These are phyloP conservation scores for Anthracocystis walkeri DNA, from an alignment of 1,284 basidiomycete species.

Conservation along the genomic window DNA sequence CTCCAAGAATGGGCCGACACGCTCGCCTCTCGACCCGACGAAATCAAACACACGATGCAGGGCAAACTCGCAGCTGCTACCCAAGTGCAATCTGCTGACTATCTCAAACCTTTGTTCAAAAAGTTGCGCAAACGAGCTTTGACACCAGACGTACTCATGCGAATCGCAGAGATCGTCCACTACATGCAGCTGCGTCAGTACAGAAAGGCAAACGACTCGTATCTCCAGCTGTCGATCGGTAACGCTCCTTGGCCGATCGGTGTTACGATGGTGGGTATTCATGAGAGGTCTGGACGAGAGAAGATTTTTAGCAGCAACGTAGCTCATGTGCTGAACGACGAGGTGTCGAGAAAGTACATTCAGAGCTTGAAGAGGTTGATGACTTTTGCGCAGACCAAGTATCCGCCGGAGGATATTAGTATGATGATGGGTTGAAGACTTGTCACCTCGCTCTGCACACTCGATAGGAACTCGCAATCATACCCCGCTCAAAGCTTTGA, in stretches of 20 bases:
- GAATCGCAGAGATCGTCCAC: slow-evolving; percentile 94
- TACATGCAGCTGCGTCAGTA: slow-evolving; percentile 95
- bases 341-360: slow-evolving; percentile 98
- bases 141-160: slow-evolving; percentile 84
- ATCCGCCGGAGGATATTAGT: slow-evolving; percentile 54
- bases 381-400: slow-evolving; percentile 66
- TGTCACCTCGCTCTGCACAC: background rate
- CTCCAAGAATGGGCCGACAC: slow-evolving; percentile 95
- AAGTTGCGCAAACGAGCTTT: slow-evolving; percentile 84
- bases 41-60: slow-evolving; percentile 84
- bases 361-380: slow-evolving; percentile 89
- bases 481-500: background rate
- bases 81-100: slow-evolving; percentile 93
- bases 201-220: slow-evolving; percentile 94
- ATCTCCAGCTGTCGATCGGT: slow-evolving; percentile 94
- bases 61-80: slow-evolving; percentile 94
- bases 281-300: slow-evolving; percentile 94
- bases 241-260: slow-evolving; percentile 99
- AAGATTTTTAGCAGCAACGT: slow-evolving; percentile 97
- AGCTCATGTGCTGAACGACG: slow-evolving; percentile 97
- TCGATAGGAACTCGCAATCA: background rate
- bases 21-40: slow-evolving; percentile 85
- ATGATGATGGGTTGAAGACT: slow-evolving; percentile 57
- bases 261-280: slow-evolving; percentile 99
- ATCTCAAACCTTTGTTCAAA: slow-evolving; percentile 96